Evolutionary conservation across 2,329 filamentous ascomycete species (phyloP), one percentile per base, ranked within the genome.

Genomic region (Hysterium pulicare): DNA sequence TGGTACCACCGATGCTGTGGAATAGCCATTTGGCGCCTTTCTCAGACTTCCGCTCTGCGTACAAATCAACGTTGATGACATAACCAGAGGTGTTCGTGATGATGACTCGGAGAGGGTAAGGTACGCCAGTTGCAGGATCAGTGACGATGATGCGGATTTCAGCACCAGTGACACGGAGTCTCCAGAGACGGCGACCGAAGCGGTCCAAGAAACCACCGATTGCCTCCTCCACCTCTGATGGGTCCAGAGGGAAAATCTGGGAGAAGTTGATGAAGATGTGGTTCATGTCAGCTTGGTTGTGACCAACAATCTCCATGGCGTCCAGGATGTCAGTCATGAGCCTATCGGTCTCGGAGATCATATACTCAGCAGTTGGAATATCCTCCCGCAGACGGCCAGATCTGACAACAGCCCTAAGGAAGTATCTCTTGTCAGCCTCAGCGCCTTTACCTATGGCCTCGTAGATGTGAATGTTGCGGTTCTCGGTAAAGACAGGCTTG

Each of bases 181-280:
- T 84, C 91, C 94, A 97, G 50, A 87, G 89, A 59, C 93, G 88
- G 54, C 89, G 86, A 55, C 93, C 93, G 61, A 97, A 98, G 50
- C 93, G 88, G 61, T 97, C 93, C 55, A 98, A 76, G 82, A 98
- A 98, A 42, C 90, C 90, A 62, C 86, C 89, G 19, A 98, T 82
- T 22, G 89, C 91, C 69, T 94, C 82, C 72, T 97, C 90, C 13
- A 98, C 89, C 72, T 96, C 89, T 46, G 82, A 74, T 3, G 93
- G 90, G 61, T 89, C 78, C 37, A 98, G 82, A 66, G 90, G 88
- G 83, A 98, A 97, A 45, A 96, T 87, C 8, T 90, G 89, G 0
- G 89, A 93, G 75, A 98, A 98, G 80, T 98, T 97, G 78, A 98
- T 93, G 77, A 98, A 98, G 78, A 98, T 93, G 74, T 98, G 93